Evolutionary conservation across 176 grass and related monocot species (phyloP), one percentile per base, ranked within the genome.

Genomic region (Thinopyrum elongatum): DNA sequence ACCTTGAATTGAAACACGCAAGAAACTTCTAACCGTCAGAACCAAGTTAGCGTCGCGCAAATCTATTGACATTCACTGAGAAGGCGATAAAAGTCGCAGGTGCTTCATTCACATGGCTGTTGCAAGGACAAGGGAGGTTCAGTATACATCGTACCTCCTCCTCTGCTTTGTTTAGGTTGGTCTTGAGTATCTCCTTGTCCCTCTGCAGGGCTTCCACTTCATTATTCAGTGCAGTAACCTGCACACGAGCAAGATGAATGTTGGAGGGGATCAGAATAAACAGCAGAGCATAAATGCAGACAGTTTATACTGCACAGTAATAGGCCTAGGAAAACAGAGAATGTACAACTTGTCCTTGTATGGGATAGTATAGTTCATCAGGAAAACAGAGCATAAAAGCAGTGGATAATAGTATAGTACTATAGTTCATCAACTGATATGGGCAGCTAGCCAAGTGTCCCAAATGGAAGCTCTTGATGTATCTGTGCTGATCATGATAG

Each of bases 161-260:
- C 74, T 98, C 97, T 72, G 92, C 94, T 90, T 58, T 95, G 63
- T 89, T 65, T 27, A 98, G 97, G 82, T 95, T 98, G 76, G 86
- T 83, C 31, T 39, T 89, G 13, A 95, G 31, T 72, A 89, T 47
- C 55, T 98, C 94, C 82, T 94, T 98, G 59, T 98, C 92, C 41
- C 88, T 94, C 25, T 86, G 86, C 72, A 98, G 82, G 26, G 78
- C 88, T 84, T 94, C 49, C 12, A 95, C 84, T 91, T 92, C 63
- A 36, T 42, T 82, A 33, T 53, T 77, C 49, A 94, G 47, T 26
- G 85, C 69, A 44, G 80, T 82, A 66, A 93, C 38, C 94, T 94
- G 69, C 15, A 75, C 13, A 65, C 70, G 8, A 5, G 28, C 33
- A 19, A 60, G 16, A 25, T 74, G 2, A 80, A 75, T 58, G 25